Evolutionary conservation across 1,284 basidiomycete genomes (phyloP), one percentile per base, ranked within the genome.

Genomic region (Golubevia sp.): DNA sequence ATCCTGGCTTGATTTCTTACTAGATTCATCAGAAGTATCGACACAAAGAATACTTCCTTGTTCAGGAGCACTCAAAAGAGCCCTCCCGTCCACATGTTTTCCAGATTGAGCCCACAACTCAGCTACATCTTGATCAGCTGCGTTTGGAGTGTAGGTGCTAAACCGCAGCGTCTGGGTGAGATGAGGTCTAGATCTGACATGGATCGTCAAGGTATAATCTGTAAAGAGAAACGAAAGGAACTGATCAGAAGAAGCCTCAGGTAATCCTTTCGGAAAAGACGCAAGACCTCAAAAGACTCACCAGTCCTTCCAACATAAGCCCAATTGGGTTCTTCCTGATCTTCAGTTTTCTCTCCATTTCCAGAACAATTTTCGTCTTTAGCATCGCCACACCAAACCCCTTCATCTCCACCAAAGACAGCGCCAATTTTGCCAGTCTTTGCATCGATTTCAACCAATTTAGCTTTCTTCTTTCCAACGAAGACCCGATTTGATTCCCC

Each of bases 401-500:
- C n/a, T 64, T 90, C 88, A 67, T 76, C 83, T 23, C 82, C 77
- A 49, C 90, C 90, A 58, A 93, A 87, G 0, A 90, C 89, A 4
- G 90, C 90, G 82, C 91, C 92, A 63, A 96, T 87, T 70, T 87
- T 88, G 1, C 93, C 93, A 0, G 92, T 93, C 76, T 91, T 89
- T 53, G 95, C 85, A 78, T 94, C 92, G 13, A 96, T 86, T 49
- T 92, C 86, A 38, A 96, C 84, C 25, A 95, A 82, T 0, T 90
- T 91, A 0, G 92, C 93, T 81, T 92, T 90, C 84, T 94, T 94
- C 79, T 88, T 88, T 2, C 93, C 93, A 0, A 93, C 89, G 80
- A 95, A 95, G 15, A 92, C 87, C 50, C 91, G 88, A 84, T 70
- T 89, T 87, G 90, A 88, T 57, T 90, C 89, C 11, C 88, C 88